A percentile compares a stretch with the other conserved stretches of the same genome.
Evolutionary conservation across 2,329 filamentous ascomycete genomes (phyloP).

Genomic region (Ceratocystis alfenasii): DNA sequence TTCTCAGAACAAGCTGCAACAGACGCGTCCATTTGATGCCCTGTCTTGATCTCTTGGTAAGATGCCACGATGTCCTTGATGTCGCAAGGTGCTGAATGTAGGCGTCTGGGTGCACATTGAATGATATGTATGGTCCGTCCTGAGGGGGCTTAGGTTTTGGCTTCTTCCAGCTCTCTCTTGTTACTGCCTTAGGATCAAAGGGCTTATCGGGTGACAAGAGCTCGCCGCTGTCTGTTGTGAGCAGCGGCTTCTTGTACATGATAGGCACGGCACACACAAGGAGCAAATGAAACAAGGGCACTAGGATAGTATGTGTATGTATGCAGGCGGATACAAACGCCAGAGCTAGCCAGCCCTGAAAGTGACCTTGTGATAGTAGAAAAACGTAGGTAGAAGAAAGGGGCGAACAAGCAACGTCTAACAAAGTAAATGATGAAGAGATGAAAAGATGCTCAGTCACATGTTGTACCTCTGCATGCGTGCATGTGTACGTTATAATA

Average conservation of each 20-base stretch:
- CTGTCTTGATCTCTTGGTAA: conserved; percentile 58
- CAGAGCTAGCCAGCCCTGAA: not conserved
- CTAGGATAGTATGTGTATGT: not conserved
- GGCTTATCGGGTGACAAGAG: conserved; percentile 36
- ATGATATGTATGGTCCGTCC: conserved; percentile 63
- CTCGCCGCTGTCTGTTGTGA: conserved; percentile 16
- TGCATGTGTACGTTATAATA: not conserved
- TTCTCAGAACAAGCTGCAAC: conserved; percentile 55
- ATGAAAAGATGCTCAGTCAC: too few species aligned
- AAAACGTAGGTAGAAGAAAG: not conserved
- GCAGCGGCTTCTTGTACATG: conserved; percentile 18
- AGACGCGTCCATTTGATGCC: conserved; percentile 58
- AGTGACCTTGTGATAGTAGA: not conserved
- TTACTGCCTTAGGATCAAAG: conserved; percentile 84
- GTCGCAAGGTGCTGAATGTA: conserved; percentile 50
- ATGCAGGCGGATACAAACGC: not conserved
- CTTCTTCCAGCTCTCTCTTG: conserved; percentile 62
- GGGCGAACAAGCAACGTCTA: too few species aligned
- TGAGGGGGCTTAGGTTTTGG: conserved; percentile 51
- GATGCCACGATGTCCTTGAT: conserved; percentile 44
- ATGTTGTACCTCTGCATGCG: too few species aligned
- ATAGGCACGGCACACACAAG: not conserved
- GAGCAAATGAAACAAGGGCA: not conserved
- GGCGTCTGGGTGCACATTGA: conserved; percentile 83
- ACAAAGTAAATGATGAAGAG: not conserved